Evolutionary conservation across 495 filamentous ascomycete species (phyloP), one percentile per base, ranked within the genome.

Genomic region (Penicillium turbatum): DNA sequence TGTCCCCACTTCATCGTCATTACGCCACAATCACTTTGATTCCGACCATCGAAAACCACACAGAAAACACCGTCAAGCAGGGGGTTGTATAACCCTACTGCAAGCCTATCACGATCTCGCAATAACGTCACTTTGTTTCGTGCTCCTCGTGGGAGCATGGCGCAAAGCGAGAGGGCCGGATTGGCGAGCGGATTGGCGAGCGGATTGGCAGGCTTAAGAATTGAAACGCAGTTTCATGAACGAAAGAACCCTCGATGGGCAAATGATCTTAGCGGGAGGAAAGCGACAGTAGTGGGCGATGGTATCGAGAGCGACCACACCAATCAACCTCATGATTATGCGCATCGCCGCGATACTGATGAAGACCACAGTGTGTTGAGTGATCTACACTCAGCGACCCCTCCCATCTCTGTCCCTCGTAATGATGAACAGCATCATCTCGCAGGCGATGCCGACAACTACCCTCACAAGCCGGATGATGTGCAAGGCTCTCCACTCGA

Each of bases 351-450:
- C 70, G 73, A 69, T 73, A 69, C 71, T 73, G 67, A 77, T 71
- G 65, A 73, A 62, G 72, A 74, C 60, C 62, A 59, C 65, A 77
- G 71, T 73, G 66, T 67, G 45, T 63, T 74, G 60, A 72, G 56
- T 61, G 69, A 72, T 57, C 62, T 76, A 41, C 73, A 76, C 62
- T 76, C 72, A 57, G 68, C 60, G 52, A 77, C 74, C 36, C 71
- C 72, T 54, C 74, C 74, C 32, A 77, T 77, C 31, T 72, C 69
- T 26, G 74, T 77, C 35, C 74, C 74, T 44, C 74, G 74, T 45
- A 56, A 62, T 51, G 67, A 70, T 55, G 68, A 72, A 16, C 62
- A 60, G 39, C 60, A 54, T 41, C 41, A 54, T 24, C 21, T 24
- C 7, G 47, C 29, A 12, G 55, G 53, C 38, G 61, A 63, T 27